Conservation (phyloP, 176 grass and related monocot species). For the Triticum turgidum region DNA sequence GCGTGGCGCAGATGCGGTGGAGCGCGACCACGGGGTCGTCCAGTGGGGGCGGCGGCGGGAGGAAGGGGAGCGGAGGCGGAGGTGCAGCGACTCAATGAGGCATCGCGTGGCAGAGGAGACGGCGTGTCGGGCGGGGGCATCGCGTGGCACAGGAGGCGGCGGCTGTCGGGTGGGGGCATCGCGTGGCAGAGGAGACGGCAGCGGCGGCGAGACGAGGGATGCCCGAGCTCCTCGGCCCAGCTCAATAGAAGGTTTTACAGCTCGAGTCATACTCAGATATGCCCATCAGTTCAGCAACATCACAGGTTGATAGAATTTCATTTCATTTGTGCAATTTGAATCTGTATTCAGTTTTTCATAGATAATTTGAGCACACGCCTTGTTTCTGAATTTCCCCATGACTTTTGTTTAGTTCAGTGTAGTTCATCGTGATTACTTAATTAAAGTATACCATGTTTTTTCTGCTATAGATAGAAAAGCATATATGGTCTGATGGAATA, state of each 20-base stretch:
- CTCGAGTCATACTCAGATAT: too few relatives aligned
- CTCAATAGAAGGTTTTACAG: background rate
- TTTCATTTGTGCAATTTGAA: too few relatives aligned
- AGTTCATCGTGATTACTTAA: too few relatives aligned
- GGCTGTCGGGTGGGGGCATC: too few relatives aligned
- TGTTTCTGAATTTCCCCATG: too few relatives aligned
- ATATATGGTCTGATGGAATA: too few relatives aligned
- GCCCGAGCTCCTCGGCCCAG: background rate
- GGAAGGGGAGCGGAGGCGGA: slow-evolving; percentile 31
- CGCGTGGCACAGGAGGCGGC: background rate
- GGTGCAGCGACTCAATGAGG: slow-evolving; percentile 52
- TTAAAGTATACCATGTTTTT: too few relatives aligned
- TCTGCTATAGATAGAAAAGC: too few relatives aligned
- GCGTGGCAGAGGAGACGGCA: too few relatives aligned
- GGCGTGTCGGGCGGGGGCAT: slow-evolving; percentile 22
- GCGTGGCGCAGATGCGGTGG: slow-evolving; percentile 37
- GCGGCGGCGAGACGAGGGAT: background rate
- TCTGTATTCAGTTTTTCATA: too few relatives aligned
- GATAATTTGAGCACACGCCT: too few relatives aligned
- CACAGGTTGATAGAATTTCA: background rate
- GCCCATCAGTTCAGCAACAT: background rate
- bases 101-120: slow-evolving; percentile 55
- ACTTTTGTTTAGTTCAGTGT: too few relatives aligned
- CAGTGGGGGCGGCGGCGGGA: background rate
- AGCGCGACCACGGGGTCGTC: slow-evolving; percentile 44